Evolutionary conservation across 2,329 filamentous ascomycete species (phyloP).

Genomic region (Trichoderma hamatum): DNA sequence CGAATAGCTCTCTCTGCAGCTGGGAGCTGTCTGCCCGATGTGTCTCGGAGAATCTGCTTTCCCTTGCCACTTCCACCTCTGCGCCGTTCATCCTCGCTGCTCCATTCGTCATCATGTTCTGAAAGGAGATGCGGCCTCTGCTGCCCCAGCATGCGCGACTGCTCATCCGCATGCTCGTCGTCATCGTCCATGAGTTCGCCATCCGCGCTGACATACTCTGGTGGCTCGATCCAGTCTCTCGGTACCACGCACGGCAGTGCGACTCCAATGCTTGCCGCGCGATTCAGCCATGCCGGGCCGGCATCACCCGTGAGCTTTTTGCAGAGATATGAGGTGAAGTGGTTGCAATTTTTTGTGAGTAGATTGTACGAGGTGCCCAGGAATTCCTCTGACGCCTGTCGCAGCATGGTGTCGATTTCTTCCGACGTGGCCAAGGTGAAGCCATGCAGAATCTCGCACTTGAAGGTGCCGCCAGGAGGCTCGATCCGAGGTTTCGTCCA

Average conservation of each 20-base stretch:
- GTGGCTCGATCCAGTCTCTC: conserved; percentile 77
- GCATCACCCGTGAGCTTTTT: conserved; percentile 69
- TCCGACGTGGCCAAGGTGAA: conserved; percentile 70
- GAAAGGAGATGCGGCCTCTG: conserved; percentile 40
- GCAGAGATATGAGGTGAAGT: conserved; percentile 80
- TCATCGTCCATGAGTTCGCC: conserved; percentile 68
- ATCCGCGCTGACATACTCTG: conserved; percentile 73
- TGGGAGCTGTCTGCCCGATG: conserved; percentile 55
- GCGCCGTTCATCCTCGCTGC: conserved; percentile 51
- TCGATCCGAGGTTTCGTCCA: conserved; percentile 74
- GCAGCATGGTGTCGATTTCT: conserved; percentile 73
- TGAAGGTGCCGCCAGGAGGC: conserved; percentile 78
- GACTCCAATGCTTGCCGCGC: conserved; percentile 80
- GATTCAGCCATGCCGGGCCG: conserved; percentile 77
- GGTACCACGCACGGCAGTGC: conserved; percentile 82
- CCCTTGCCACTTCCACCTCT: conserved; percentile 48
- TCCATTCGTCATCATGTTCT: conserved; percentile 42
- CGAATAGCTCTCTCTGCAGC: conserved; percentile 56
- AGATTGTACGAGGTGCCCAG: conserved; percentile 78
- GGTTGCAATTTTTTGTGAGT: conserved; percentile 83
- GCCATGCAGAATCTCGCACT: conserved; percentile 74
- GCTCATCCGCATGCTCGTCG: conserved; percentile 54
- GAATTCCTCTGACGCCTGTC: conserved; percentile 70
- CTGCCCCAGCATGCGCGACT: conserved; percentile 60
- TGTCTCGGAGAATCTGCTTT: conserved; percentile 52